Percentiles rank a stretch among this genome's conserved stretches.
Conservation (phyloP, 2,329 filamentous ascomycete genomes). For the Phoma sp. region DNA sequence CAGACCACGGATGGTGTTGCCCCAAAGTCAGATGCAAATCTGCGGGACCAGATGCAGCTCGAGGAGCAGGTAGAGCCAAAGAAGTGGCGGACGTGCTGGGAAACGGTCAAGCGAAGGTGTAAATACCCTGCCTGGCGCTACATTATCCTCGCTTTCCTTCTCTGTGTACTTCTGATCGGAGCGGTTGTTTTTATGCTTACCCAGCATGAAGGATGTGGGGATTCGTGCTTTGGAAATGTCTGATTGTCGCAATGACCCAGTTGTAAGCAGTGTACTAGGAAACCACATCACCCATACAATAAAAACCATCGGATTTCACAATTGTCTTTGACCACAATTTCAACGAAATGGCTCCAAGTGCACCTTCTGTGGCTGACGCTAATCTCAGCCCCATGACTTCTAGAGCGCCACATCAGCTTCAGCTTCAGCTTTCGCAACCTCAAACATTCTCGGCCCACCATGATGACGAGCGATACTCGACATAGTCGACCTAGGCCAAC, state of each 20-base stretch:
- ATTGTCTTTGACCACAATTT: no score
- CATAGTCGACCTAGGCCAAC: not conserved
- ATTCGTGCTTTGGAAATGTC: not conserved
- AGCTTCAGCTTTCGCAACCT: not conserved
- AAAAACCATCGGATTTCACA: no score
- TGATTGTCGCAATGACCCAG: no score
- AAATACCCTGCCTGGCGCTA: slow-evolving; percentile 6
- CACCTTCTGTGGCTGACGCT: slow-evolving; percentile 3
- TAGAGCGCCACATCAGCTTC: not conserved
- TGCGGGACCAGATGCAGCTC: not conserved
- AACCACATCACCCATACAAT: no score
- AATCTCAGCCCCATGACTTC: not conserved
- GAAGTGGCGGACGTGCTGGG: not conserved
- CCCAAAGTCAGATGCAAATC: not conserved
- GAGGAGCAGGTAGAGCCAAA: not conserved
- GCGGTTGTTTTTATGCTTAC: not conserved
- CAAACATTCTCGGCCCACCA: not conserved
- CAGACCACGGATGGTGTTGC: not conserved
- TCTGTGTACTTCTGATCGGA: not conserved
- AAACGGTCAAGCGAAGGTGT: not conserved
- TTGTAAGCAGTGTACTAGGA: no score
- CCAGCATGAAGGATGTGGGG: not conserved
- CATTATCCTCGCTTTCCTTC: not conserved
- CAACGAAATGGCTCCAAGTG: not conserved
- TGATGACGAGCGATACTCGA: not conserved